These are phyloP conservation scores for Monocercomonoides exilis DNA, from an alignment of 78 protist genomes.

Conservation along the genomic window DNA sequence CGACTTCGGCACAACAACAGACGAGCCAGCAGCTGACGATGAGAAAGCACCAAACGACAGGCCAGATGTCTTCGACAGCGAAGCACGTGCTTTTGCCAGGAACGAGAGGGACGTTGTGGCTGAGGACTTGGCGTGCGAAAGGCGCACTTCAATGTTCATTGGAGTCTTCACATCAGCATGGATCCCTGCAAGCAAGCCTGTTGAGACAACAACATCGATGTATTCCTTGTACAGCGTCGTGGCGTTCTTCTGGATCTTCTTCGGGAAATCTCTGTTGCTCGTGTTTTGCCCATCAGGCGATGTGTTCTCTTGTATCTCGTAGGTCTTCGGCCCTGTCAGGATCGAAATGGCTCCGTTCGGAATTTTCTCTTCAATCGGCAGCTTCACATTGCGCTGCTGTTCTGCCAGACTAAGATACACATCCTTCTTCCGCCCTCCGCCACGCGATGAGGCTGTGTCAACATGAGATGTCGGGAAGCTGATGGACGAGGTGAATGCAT, in stretches of 20 bases:
- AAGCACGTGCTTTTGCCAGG: conserved; percentile 8
- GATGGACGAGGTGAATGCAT: background rate
- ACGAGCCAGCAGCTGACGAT: background rate
- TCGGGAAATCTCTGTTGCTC: background rate
- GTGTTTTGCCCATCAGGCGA: background rate
- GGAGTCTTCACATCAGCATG: background rate
- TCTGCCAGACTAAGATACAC: background rate
- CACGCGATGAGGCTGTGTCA: background rate
- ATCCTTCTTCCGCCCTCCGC: background rate
- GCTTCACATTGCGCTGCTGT: background rate
- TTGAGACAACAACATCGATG: conserved; percentile 22
- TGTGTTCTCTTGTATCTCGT: too few relatives aligned
- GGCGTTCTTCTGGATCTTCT: background rate
- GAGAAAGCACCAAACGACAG: background rate
- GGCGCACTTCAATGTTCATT: background rate
- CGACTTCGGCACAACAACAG: background rate
- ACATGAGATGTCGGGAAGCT: too few relatives aligned
- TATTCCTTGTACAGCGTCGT: background rate
- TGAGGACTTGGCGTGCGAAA: background rate
- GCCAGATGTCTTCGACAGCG: background rate
- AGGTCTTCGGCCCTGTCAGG: background rate
- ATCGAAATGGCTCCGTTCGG: background rate
- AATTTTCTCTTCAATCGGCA: background rate
- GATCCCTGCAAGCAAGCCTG: background rate
- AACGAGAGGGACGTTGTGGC: background rate